Percentiles rank a stretch among this genome's conserved stretches.
These are phyloP conservation scores for Oxalis stricta DNA, from an alignment of 441 rosid species.

Conservation along the genomic window DNA sequence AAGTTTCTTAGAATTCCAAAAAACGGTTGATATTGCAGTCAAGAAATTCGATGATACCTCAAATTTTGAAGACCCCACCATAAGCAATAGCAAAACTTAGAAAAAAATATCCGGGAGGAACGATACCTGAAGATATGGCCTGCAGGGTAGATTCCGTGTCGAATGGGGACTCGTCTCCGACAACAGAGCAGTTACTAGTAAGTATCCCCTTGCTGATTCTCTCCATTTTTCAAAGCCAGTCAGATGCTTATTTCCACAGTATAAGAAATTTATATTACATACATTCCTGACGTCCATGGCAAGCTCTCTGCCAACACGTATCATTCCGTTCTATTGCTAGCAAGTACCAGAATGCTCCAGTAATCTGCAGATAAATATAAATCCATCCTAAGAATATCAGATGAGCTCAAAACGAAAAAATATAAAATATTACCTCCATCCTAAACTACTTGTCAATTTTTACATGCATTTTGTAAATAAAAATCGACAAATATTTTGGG, in stretches of 20 bases:
- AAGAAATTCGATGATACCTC: slow-evolving; percentile 28
- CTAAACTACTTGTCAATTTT: too few species aligned
- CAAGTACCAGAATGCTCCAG: slow-evolving; percentile 80
- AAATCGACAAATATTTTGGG: too few species aligned
- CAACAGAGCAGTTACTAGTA: slow-evolving; percentile 20
- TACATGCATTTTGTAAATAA: too few species aligned
- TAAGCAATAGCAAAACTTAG: slow-evolving; percentile 66
- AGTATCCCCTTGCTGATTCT: slow-evolving; percentile 29
- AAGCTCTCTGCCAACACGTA: slow-evolving; percentile 58
- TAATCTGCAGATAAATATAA: slow-evolving; percentile 47
- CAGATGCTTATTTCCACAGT: slow-evolving; percentile 47
- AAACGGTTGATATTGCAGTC: too few species aligned
- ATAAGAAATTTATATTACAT: slow-evolving; percentile 36
- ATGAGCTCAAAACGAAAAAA: neutral
- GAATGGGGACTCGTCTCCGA: slow-evolving; percentile 23
- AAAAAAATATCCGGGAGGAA: slow-evolving; percentile 34
- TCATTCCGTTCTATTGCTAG: slow-evolving; percentile 70
- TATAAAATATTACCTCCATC: neutral
- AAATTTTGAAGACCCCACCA: slow-evolving; percentile 96
- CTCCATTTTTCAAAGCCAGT: slow-evolving; percentile 35
- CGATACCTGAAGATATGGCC: slow-evolving; percentile 56
- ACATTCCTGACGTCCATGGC: slow-evolving; percentile 26
- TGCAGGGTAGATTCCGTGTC: slow-evolving; percentile 68
- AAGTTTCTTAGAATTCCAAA: too few species aligned
- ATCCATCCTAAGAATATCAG: slow-evolving; percentile 6